phyloP scores from a whole-genome alignment of 495 filamentous ascomycete species.

The Hyaloscypha variabilis region DNA sequence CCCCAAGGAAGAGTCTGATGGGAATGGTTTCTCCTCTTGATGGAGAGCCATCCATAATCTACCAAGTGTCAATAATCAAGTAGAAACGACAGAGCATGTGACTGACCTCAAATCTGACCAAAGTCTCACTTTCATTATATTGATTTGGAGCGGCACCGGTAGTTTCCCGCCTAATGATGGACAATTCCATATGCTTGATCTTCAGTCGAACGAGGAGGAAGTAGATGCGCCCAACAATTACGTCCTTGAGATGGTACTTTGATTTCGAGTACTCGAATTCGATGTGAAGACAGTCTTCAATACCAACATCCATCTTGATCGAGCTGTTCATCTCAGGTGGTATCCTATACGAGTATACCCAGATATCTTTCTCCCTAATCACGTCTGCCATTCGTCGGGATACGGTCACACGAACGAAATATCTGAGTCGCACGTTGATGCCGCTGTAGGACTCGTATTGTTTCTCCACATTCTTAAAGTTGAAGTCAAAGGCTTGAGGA shows the following conservation, averaged over 20 bases:
- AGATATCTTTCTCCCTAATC: constrained; percentile 98
- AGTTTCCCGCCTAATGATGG: constrained; percentile 95
- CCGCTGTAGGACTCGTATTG: constrained; percentile 99
- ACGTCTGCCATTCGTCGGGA: constrained; percentile 97
- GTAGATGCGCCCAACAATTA: constrained; percentile 98
- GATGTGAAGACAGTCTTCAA: constrained; percentile 98
- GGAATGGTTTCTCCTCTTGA: constrained; percentile 98
- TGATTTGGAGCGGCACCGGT: constrained; percentile 99
- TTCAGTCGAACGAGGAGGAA: constrained; percentile 97
- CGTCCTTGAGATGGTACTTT: constrained; percentile 99
- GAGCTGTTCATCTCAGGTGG: constrained; percentile 96
- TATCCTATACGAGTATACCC: constrained; percentile 99
- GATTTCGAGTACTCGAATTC: constrained; percentile 99
- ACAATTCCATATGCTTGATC: constrained; percentile 99
- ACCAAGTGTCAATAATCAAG: background rate
- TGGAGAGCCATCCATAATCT: constrained; percentile 99
- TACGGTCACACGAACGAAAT: constrained; percentile 97
- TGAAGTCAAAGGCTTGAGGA: constrained; percentile 98
- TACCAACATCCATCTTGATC: constrained; percentile 99
- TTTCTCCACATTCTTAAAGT: constrained; percentile 99
- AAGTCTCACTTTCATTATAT: constrained; percentile 98
- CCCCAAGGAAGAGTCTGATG: constrained; percentile 95
- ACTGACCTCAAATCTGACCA: constrained; percentile 94
- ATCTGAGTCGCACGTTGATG: constrained; percentile 98
- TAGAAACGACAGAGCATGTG: background rate